A percentile compares a stretch with the other conserved stretches of the same genome.
Evolutionary conservation across 805 yeast species (phyloP).

Genomic region (Saccharomycopsis sp.): DNA sequence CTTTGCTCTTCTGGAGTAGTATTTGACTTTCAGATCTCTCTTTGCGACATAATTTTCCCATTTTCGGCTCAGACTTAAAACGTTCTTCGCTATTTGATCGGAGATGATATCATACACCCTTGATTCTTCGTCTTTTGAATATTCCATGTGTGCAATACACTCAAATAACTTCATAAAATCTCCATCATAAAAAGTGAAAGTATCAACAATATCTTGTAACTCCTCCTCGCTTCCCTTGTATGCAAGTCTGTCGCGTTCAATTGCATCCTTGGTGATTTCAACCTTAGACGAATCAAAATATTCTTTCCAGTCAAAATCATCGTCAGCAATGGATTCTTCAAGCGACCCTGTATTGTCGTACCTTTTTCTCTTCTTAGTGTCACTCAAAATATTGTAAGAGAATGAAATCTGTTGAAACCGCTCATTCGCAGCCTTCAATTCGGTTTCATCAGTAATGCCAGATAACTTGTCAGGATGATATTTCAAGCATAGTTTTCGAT

Average conservation of each 20-base stretch:
- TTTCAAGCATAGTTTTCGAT: conserved; percentile 53
- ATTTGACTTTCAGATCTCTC: conserved; percentile 40
- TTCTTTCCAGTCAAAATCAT: conserved; percentile 49
- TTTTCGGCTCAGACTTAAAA: conserved; percentile 30
- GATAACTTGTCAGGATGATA: conserved; percentile 69
- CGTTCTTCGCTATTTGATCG: conserved; percentile 31
- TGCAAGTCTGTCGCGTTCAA: conserved; percentile 57
- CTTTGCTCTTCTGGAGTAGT: conserved; percentile 43
- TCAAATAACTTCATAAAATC: conserved; percentile 68
- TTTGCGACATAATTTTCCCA: conserved; percentile 48
- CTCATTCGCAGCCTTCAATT: conserved; percentile 30
- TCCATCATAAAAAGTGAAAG: conserved; percentile 54
- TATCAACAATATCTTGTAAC: conserved; percentile 50
- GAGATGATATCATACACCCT: conserved; percentile 51
- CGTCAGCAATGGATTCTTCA: conserved; percentile 31
- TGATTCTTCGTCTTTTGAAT: conserved; percentile 49
- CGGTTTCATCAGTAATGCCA: conserved; percentile 28
- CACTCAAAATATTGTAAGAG: conserved; percentile 63
- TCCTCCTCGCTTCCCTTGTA: conserved; percentile 64
- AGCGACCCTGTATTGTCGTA: conserved; percentile 70
- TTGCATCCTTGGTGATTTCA: conserved; percentile 54
- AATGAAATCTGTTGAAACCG: conserved; percentile 66
- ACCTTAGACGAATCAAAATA: conserved; percentile 41
- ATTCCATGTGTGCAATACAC: conserved; percentile 68
- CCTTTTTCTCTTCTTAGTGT: conserved; percentile 43